Percentiles rank a stretch among this genome's conserved stretches.
Evolutionary conservation across 495 filamentous ascomycete species (phyloP).

Genomic region (Penicillium odoratum): DNA sequence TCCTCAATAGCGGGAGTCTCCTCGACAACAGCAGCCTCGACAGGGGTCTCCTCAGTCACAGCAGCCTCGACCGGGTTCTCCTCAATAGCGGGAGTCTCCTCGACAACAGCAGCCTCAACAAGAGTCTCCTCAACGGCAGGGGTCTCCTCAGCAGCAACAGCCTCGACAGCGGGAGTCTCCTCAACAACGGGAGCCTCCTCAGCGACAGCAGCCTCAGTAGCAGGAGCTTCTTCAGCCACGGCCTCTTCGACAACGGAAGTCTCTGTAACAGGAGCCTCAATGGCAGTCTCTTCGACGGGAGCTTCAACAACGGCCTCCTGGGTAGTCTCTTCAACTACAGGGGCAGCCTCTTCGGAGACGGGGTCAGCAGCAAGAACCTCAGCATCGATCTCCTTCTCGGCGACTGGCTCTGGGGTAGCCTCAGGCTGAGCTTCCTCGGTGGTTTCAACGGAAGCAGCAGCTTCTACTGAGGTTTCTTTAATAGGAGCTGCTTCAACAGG

Average conservation of each 20-base stretch:
- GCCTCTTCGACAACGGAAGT: slow-evolving; percentile 11
- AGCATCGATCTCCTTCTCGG: neutral
- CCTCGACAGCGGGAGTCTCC: neutral
- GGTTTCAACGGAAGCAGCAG: slow-evolving; percentile 4
- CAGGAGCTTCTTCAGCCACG: slow-evolving; percentile 6
- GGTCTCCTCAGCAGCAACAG: too few relatives aligned
- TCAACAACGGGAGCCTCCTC: slow-evolving; percentile 1
- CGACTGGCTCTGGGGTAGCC: slow-evolving; percentile 4
- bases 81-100: neutral
- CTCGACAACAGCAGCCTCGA: neutral
- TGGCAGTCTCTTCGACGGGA: slow-evolving; percentile 3
- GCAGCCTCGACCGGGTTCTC: neutral
- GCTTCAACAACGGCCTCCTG: neutral
- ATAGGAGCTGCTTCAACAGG: neutral
- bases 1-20: neutral
- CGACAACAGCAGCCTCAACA: neutral
- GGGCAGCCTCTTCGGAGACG: neutral
- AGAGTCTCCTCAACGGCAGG: neutral
- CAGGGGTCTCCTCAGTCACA: neutral
- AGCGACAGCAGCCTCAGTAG: slow-evolving; percentile 1
- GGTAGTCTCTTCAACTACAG: slow-evolving; percentile 8
- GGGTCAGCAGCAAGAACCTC: neutral
- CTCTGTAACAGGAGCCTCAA: slow-evolving; percentile 8
- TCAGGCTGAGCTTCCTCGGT: slow-evolving; percentile 2
- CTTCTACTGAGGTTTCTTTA: slow-evolving; percentile 8